phyloP scores from a whole-genome alignment of 78 protist genomes.

The Dictyostelium brefeldianum region DNA sequence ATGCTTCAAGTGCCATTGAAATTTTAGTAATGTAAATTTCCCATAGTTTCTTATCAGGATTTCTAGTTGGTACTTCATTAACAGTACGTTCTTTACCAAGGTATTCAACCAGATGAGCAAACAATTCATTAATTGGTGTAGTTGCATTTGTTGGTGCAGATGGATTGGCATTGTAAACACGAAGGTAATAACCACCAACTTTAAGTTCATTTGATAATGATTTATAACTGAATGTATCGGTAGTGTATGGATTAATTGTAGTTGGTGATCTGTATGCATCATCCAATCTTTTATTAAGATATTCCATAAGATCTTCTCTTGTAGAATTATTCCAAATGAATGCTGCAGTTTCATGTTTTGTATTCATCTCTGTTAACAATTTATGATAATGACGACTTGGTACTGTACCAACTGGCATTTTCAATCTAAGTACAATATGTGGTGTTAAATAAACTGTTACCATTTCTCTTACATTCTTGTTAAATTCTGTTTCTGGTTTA shows the following conservation, averaged over 20 bases:
- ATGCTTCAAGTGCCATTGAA: conserved; percentile 7
- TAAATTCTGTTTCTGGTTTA: conserved; percentile 51
- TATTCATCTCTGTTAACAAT: conserved; percentile 48
- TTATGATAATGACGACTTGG: conserved; percentile 66
- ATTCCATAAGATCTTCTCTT: conserved; percentile 72
- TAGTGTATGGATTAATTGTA: conserved; percentile 31
- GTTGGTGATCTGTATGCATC: conserved; percentile 35
- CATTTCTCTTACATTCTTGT: conserved; percentile 23
- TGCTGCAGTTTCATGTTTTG: conserved; percentile 85
- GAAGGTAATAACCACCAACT: conserved; percentile 81
- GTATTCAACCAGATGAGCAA: conserved; percentile 52
- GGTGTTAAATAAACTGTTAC: conserved; percentile 36
- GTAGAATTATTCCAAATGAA: conserved; percentile 88
- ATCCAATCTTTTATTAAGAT: conserved; percentile 48
- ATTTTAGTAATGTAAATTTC: conserved; percentile 8
- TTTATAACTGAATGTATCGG: conserved; percentile 26
- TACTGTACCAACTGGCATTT: conserved; percentile 57
- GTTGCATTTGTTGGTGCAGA: conserved; percentile 66
- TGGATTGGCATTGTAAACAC: conserved; percentile 80
- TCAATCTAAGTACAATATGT: conserved; percentile 52
- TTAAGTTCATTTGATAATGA: conserved; percentile 66
- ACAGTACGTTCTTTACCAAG: conserved; percentile 14
- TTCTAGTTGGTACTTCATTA: conserved; percentile 47
- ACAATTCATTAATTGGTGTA: conserved; percentile 36
- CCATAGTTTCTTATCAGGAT: conserved; percentile 22